A percentile compares a stretch with the other conserved stretches of the same genome.
These are phyloP conservation scores for Mollisiaceae sp. DNA, from an alignment of 2,329 filamentous ascomycete genomes.

Conservation along the genomic window DNA sequence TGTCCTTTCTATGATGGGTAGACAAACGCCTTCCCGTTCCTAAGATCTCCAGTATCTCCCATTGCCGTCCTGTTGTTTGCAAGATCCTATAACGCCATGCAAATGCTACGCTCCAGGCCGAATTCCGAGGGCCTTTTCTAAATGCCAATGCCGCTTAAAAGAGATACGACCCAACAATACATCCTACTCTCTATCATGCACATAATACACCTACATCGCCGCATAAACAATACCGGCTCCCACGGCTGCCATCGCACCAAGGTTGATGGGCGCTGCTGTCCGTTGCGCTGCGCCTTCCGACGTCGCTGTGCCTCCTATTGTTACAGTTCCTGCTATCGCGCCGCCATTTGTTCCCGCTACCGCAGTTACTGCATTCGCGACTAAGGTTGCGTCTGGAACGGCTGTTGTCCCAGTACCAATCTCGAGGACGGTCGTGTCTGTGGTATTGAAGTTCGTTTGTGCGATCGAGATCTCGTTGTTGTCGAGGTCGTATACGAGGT, in stretches of 20 bases:
- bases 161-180: not conserved
- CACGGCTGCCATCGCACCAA: slow-evolving; percentile 34
- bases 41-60: slow-evolving; percentile 22
- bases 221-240: slow-evolving; percentile 36
- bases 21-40: not conserved
- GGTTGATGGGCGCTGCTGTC: slow-evolving; percentile 24
- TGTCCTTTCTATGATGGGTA: not conserved
- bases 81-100: slow-evolving; percentile 8
- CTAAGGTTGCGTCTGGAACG: slow-evolving; percentile 60
- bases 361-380: slow-evolving; percentile 55
- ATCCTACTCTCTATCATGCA: slow-evolving; percentile 7
- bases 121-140: slow-evolving; percentile 5
- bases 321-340: slow-evolving; percentile 22
- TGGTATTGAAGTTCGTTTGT: slow-evolving; percentile 66
- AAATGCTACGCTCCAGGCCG: slow-evolving; percentile 4
- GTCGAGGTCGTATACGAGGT: slow-evolving; percentile 75
- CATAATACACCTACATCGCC: slow-evolving; percentile 29
- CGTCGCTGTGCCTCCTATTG: slow-evolving; percentile 22
- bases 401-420: slow-evolving; percentile 55
- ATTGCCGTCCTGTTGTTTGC: not conserved
- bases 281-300: slow-evolving; percentile 25
- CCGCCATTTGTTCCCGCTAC: slow-evolving; percentile 40
- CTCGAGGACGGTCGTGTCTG: slow-evolving; percentile 56
- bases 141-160: slow-evolving; percentile 20
- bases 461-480: slow-evolving; percentile 76